phyloP scores from a whole-genome alignment of 768 basidiomycete genomes.

The Strobilomyces confusus region DNA sequence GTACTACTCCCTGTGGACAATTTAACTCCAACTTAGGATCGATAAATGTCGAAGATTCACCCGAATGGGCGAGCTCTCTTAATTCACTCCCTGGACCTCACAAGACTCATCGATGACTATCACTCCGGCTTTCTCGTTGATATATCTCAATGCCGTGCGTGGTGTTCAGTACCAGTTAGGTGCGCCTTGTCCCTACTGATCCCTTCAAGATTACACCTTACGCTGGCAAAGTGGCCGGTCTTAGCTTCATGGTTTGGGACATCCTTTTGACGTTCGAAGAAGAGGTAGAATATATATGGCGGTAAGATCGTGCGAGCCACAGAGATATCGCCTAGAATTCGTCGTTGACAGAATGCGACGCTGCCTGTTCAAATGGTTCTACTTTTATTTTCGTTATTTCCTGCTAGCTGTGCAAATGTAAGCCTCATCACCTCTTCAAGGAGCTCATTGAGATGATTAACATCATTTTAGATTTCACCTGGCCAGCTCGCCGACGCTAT shows the following conservation, averaged over 20 bases:
- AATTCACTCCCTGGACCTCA: neutral
- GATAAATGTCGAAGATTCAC: neutral
- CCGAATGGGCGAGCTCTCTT: too few species aligned
- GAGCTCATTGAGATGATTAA: neutral
- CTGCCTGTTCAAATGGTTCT: conserved; percentile 11
- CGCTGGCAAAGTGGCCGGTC: conserved; percentile 20
- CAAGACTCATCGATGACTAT: neutral
- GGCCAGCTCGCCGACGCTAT: conserved; percentile 3
- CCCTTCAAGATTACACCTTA: neutral
- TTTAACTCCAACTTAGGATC: neutral
- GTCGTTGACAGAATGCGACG: conserved; percentile 10
- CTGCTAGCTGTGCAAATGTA: conserved; percentile 11
- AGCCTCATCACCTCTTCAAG: neutral
- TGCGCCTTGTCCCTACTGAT: neutral
- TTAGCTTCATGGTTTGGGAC: conserved; percentile 28
- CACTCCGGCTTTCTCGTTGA: neutral
- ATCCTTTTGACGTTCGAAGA: conserved; percentile 20
- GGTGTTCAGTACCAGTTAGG: conserved; percentile 9
- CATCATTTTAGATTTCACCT: conserved; percentile 9
- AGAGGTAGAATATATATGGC: conserved; percentile 30
- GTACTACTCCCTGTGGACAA: too few species aligned
- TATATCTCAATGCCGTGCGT: conserved; percentile 3
- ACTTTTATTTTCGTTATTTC: conserved; percentile 20
- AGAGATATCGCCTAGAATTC: neutral
- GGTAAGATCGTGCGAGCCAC: conserved; percentile 15